Base-by-base conservation (phyloP, 2,329 filamentous ascomycete genomes). In the Aspergillus pseudoviridinutans region DNA sequence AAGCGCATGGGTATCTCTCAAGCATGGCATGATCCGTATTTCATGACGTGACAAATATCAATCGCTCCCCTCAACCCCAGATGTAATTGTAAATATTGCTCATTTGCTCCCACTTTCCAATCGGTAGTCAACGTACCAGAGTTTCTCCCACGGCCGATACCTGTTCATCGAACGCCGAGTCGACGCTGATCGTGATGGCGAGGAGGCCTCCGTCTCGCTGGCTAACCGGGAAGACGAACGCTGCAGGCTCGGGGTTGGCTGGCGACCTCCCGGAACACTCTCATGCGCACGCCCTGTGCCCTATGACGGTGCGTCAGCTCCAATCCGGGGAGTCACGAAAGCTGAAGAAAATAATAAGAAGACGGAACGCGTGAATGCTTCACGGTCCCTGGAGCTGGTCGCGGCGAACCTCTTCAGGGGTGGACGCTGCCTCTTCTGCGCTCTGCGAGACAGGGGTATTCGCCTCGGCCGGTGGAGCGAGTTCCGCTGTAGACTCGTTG, bases 371-470 rank as follows among this genome's bases (percentile, higher is more conserved):
- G 50, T 54, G 56, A 50, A 56, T 49, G 24, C 63, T 66, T 77
- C 71, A 78, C 61, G 76, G 73, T 65, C 75, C 75, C 60, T 72
- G 71, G 66, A 76, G 72, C 56, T 76, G 71, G 69, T 78, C 75
- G 69, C 74, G 75, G 73, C 77, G 76, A 76, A 79, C 77, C 76
- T 79, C 76, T 63, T 79, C 76, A 67, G 75, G 76, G 47, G 75
- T 71, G 53, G 71, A 71, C 46, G 68, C 75, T 60, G 74, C 63
- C 61, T 76, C 77, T 58, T 75, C 70, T 53, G 65, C 67, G 60
- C 68, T 68, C 42, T 66, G 66, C 58, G 60, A 50, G 32, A 51
- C 27, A n/a, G 49, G 62, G 54, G 67, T 50, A 54, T 77, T 74
- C 32, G 67, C 69, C 51, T 77, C 73, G 17, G 69, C 67, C 20